Evolutionary conservation across 1,284 basidiomycete genomes (phyloP), one percentile per base, ranked within the genome.

Genomic region (Ustilago nuda): DNA sequence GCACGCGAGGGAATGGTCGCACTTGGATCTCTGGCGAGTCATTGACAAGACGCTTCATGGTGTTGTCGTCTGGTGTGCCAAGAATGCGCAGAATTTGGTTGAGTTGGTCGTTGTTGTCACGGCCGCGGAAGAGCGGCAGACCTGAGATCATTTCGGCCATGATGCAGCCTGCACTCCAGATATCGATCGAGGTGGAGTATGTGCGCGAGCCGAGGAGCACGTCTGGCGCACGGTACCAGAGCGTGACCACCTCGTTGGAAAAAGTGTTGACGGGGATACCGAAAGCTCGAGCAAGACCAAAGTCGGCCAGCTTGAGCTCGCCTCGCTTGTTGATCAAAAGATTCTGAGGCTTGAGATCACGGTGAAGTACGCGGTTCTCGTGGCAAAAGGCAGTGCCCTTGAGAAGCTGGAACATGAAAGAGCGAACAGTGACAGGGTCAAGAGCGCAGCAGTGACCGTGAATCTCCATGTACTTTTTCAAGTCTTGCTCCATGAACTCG

Each of bases 391-490:
- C 95, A 32, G 95, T 94, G 56, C 97, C 97, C 87, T 97, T 98
- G 82, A 98, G 89, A 43, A 99, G 91, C 87, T 99, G 95, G 87
- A 93, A 98, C 94, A 94, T 95, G 87, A 97, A 98, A 84, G 92
- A 95, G 76, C 94, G 92, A 74, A 98, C 95, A n/a, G 94, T 95
- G 67, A 90, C 89, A 1, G 94, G 93, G 65, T 96, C 94, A 50
- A 99, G 90, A 11, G 97, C 95, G 65, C 96, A 95, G 66, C 94
- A 92, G 77, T 98, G 94, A 58, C 97, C 97, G 80, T 98, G 92
- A 39, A 94, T 92, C 87, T 99, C 97, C 97, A 99, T 99, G 87
- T 98, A 99, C 86, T 95, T 95, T 88, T 99, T 99, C 63, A 99
- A 89, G 87, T 99, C 97, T 86, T 95, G 93, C 85, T 99, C 97